Percentiles rank a stretch among this genome's conserved stretches.
phyloP scores from a whole-genome alignment of 495 filamentous ascomycete genomes.

The Rhypophila decipiens region DNA sequence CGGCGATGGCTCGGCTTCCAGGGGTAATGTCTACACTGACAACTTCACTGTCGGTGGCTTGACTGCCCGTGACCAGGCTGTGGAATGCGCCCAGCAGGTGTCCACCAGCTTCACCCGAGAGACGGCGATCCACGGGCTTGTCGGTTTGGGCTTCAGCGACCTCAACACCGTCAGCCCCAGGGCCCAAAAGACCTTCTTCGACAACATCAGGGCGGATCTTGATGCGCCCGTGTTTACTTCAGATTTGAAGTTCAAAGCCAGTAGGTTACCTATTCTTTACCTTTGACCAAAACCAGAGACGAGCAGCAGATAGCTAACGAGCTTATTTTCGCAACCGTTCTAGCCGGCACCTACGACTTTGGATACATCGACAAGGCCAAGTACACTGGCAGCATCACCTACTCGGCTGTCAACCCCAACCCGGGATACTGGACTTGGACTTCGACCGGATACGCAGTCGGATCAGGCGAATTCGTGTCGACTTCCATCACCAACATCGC shows the following conservation, averaged over 20 bases:
- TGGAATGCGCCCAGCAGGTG: constrained; percentile 61
- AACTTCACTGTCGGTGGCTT: constrained; percentile 62
- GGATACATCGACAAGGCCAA: constrained; percentile 62
- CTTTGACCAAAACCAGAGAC: neutral
- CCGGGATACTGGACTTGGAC: constrained; percentile 73
- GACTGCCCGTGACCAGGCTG: constrained; percentile 55
- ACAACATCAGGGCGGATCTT: constrained; percentile 55
- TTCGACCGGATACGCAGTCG: constrained; percentile 55
- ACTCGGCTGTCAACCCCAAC: constrained; percentile 49
- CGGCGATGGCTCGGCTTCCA: constrained; percentile 61
- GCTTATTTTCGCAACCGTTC: neutral
- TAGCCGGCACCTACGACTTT: constrained; percentile 67
- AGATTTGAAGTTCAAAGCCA: constrained; percentile 53
- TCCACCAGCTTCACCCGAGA: constrained; percentile 58
- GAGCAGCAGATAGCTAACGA: neutral
- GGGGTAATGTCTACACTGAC: constrained; percentile 64
- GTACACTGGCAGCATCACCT: constrained; percentile 60
- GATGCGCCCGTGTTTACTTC: constrained; percentile 60
- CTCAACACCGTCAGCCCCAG: constrained; percentile 65
- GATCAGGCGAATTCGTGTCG: constrained; percentile 29
- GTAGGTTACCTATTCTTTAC: constrained; percentile 13
- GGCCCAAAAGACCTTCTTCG: constrained; percentile 63
- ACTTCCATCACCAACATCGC: constrained; percentile 47
- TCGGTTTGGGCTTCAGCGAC: constrained; percentile 65
- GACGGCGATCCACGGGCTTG: constrained; percentile 60